Evolutionary conservation across 2,329 filamentous ascomycete species (phyloP).

Genomic region (Leptodontidium sp.): DNA sequence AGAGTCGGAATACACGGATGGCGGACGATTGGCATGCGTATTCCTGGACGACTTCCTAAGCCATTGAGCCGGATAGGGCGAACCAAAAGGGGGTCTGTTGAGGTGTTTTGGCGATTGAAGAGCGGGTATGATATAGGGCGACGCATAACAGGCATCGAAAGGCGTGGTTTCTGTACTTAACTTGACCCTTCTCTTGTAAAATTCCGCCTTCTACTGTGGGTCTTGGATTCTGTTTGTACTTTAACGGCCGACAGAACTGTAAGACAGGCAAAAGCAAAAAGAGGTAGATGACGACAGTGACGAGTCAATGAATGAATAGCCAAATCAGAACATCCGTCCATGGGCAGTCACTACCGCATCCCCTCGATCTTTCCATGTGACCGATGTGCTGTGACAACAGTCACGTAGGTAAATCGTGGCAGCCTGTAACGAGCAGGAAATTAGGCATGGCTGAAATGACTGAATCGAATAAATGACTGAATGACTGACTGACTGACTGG

Average conservation of each 20-base stretch:
- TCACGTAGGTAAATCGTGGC: constrained; percentile 3
- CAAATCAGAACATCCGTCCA: not conserved
- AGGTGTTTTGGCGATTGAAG: constrained; percentile 7
- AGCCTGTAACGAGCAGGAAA: constrained; percentile 9
- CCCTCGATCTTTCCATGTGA: constrained; percentile 9
- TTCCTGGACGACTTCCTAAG: constrained; percentile 45
- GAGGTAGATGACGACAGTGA: constrained; percentile 17
- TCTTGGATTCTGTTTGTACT: not conserved
- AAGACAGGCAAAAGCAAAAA: constrained; percentile 8
- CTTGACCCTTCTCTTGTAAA: constrained; percentile 14
- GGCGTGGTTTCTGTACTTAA: constrained; percentile 16
- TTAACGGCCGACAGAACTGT: constrained; percentile 9
- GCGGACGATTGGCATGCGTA: constrained; percentile 42
- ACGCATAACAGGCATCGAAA: constrained; percentile 1
- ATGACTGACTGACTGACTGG: not conserved
- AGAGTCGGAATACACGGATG: constrained; percentile 40
- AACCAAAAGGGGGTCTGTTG: not conserved
- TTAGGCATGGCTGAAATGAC: constrained; percentile 14
- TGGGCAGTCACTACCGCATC: not conserved
- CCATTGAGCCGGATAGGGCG: constrained; percentile 30
- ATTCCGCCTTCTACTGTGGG: not conserved
- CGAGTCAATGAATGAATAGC: constrained; percentile 10
- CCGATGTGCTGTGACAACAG: constrained; percentile 10
- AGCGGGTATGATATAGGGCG: not conserved
- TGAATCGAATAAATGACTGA: too few species aligned